Evolutionary conservation across 2,329 filamentous ascomycete genomes (phyloP).

Genomic region (Aspergillus pseudoviridinutans): DNA sequence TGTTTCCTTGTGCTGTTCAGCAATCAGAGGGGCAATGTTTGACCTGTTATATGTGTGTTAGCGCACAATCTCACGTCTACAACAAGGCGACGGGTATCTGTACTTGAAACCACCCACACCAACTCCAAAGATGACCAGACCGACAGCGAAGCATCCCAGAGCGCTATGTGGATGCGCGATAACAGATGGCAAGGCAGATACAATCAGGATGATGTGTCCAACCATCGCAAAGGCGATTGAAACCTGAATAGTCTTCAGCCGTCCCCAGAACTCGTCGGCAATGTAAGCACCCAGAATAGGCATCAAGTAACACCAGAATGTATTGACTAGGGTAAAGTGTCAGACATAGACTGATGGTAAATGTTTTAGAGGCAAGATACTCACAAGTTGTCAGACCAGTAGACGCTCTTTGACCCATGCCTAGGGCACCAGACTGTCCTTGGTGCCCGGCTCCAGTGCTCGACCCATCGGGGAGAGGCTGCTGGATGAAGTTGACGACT

Average conservation of each 20-base stretch:
- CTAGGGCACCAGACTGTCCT: constrained; percentile 50
- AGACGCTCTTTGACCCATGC: constrained; percentile 56
- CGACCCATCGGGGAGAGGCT: constrained; percentile 52
- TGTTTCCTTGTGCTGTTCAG: constrained; percentile 63
- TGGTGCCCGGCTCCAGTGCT: constrained; percentile 47
- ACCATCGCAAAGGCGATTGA: constrained; percentile 62
- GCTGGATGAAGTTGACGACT: constrained; percentile 62
- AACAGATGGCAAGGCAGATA: constrained; percentile 61
- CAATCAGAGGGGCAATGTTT: constrained; percentile 69
- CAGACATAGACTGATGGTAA: neutral
- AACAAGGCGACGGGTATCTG: neutral
- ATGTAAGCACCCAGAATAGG: constrained; percentile 59
- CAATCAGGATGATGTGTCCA: constrained; percentile 65
- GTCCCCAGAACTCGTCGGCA: constrained; percentile 67
- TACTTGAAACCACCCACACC: constrained; percentile 75
- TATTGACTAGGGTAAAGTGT: constrained; percentile 43
- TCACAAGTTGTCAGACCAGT: constrained; percentile 49
- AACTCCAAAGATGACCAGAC: constrained; percentile 64
- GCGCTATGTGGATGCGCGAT: constrained; percentile 56
- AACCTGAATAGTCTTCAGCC: constrained; percentile 67
- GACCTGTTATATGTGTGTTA: constrained; percentile 32
- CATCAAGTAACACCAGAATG: constrained; percentile 61
- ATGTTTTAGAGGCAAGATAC: constrained; percentile 1
- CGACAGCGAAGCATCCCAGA: constrained; percentile 60
- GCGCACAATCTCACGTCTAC: neutral